Base-by-base conservation (phyloP, 352 stramenopile genomes). In the Thalassiosira hispida region DNA sequence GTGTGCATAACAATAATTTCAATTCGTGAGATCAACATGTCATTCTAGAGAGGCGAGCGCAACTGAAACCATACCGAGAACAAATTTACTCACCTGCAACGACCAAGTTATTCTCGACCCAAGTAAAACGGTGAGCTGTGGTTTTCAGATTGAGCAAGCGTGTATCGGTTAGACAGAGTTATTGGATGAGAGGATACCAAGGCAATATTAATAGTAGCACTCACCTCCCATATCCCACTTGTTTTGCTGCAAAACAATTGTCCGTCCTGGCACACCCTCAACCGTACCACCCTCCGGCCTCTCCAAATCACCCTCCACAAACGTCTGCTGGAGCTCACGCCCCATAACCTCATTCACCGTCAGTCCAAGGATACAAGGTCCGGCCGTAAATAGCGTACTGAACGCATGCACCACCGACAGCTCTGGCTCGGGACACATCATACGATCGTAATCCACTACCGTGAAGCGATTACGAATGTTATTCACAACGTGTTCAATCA, bases 401-500 rank as follows among this genome's bases (percentile, higher is more conserved):
- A 73, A 84, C 9, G 76, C 69, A 66, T 84, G 76, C 11, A 63
- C 31, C 12, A 84, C 63, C 12, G 69, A 80, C 14, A 76, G 35
- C 51, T 84, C 76, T 27, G 69, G 69, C 12, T 42, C 55, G 31
- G 66, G 73, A 52, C 74, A 83, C 67, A 83, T 70, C n/a, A 74
- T 62, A 7, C 63, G 33, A 71, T 83, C 74, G 38, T 72, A 77
- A 55, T 83, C 74, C 1, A 83, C 74, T 1, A 78, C 66, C 12
- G 74, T 83, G 20, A 79, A 83, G 55, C 86, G 69, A 72, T 85
- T 85, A 0, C 71, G 57, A 46, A 81, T 80, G 53, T 85, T 81
- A 52, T 81, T 81, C 2, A 85, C 71, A 8, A 86, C 73, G 27
- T 71, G 52, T 56, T 93, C 75, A 49, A 93, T 85, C 2, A 70